Conservation (phyloP, 176 grass and related monocot genomes). For the Musa schizocarpa region DNA sequence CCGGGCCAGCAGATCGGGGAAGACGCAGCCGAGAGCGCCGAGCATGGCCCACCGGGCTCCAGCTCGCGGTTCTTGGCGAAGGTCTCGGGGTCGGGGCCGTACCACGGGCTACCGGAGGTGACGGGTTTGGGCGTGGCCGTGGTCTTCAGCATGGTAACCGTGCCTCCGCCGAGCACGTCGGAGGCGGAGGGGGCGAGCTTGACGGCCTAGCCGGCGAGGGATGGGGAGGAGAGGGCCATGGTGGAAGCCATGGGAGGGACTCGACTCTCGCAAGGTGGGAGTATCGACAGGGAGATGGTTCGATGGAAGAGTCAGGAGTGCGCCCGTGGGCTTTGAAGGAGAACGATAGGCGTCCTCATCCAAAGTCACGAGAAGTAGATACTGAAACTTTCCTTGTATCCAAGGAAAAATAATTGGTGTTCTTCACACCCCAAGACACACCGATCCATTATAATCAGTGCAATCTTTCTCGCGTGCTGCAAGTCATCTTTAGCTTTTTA, state of each 20-base stretch:
- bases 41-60: conserved; percentile 76
- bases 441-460: too few relatives aligned
- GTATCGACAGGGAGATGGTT: neutral
- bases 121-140: neutral
- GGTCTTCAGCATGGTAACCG: neutral
- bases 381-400: too few relatives aligned
- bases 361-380: neutral
- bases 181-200: neutral
- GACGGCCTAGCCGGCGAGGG: neutral
- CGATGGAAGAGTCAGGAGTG: neutral
- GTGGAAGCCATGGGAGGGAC: neutral
- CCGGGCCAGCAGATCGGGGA: conserved; percentile 12
- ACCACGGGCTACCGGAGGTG: neutral
- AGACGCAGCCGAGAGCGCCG: conserved; percentile 55
- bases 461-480: too few relatives aligned
- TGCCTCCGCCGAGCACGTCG: neutral
- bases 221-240: neutral
- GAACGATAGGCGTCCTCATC: neutral
- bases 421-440: too few relatives aligned
- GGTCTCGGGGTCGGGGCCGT: conserved; percentile 44
- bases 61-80: conserved; percentile 87
- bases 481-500: too few relatives aligned
- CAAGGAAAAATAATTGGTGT: too few relatives aligned
- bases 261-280: neutral
- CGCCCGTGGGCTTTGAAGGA: too few relatives aligned